These are phyloP conservation scores for Zelopaecilomyces penicillatus DNA, from an alignment of 2,329 filamentous ascomycete genomes.

Conservation along the genomic window DNA sequence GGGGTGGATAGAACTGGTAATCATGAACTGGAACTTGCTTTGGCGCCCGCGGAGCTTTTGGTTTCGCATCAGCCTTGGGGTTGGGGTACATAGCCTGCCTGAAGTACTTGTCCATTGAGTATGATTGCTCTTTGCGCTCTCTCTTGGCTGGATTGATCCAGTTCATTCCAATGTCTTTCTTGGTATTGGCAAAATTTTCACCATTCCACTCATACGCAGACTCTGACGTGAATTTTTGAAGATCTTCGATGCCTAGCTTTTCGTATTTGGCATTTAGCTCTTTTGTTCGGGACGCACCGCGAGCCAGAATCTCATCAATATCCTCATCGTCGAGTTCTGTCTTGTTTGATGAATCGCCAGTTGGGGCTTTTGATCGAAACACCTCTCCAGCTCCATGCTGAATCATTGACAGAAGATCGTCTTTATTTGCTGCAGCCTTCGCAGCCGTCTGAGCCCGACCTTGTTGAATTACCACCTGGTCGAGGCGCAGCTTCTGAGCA, in stretches of 20 bases:
- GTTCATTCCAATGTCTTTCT: slow-evolving; percentile 83
- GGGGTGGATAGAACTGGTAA: slow-evolving; percentile 90
- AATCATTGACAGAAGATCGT: slow-evolving; percentile 95
- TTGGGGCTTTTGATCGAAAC: slow-evolving; percentile 65
- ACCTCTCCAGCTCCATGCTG: slow-evolving; percentile 96
- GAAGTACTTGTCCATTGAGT: slow-evolving; percentile 99
- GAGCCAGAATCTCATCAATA: slow-evolving; percentile 78
- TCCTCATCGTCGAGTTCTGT: slow-evolving; percentile 73
- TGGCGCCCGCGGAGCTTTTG: slow-evolving; percentile 89
- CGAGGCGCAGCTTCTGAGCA: slow-evolving; percentile 89
- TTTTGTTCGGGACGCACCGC: slow-evolving; percentile 82
- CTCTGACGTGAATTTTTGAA: slow-evolving; percentile 96
- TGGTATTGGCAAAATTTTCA: slow-evolving; percentile 83
- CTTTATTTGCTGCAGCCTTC: slow-evolving; percentile 89
- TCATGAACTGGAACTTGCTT: slow-evolving; percentile 90
- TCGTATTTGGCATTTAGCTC: slow-evolving; percentile 91
- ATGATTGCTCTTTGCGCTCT: slow-evolving; percentile 95
- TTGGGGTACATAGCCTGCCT: slow-evolving; percentile 72
- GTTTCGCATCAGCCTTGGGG: slow-evolving; percentile 82
- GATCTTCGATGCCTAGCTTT: slow-evolving; percentile 89
- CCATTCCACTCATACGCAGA: slow-evolving; percentile 99
- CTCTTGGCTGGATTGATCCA: slow-evolving; percentile 99
- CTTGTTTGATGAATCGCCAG: slow-evolving; percentile 50
- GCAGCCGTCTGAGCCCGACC: slow-evolving; percentile 84
- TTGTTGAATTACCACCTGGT: slow-evolving; percentile 97